Conservation (phyloP, 1,284 basidiomycete genomes). For the Fistulina hepatica region DNA sequence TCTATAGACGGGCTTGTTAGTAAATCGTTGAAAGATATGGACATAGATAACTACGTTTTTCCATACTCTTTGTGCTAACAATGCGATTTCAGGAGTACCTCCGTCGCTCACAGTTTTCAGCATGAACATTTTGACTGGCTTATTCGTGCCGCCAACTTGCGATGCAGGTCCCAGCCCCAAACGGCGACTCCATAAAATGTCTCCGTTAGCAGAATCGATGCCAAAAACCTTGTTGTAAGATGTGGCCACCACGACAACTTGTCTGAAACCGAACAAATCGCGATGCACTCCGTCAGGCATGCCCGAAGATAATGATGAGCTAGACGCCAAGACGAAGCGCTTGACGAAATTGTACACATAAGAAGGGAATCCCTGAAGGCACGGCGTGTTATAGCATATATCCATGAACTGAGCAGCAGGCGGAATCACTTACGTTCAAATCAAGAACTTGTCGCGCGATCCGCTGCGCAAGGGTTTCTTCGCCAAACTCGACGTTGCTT, state of each 20-base stretch:
- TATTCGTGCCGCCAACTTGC: constrained; percentile 39
- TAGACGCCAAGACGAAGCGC: constrained; percentile 68
- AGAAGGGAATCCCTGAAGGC: constrained; percentile 62
- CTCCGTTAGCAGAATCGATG: constrained; percentile 69
- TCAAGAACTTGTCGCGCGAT: constrained; percentile 42
- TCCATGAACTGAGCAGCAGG: background rate
- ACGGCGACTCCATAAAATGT: constrained; percentile 66
- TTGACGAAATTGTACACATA: constrained; percentile 59
- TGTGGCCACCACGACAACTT: constrained; percentile 72
- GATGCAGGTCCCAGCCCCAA: constrained; percentile 57
- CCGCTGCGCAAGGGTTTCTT: constrained; percentile 44
- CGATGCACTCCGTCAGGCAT: constrained; percentile 33
- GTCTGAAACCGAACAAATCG: constrained; percentile 83
- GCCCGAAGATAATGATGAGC: constrained; percentile 38
- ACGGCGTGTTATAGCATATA: background rate
- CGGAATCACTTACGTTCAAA: constrained; percentile 6
- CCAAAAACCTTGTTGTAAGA: constrained; percentile 71
- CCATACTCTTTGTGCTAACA: constrained; percentile 52
- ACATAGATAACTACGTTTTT: constrained; percentile 34
- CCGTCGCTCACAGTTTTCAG: constrained; percentile 37
- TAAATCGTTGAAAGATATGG: constrained; percentile 5
- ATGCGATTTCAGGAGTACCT: constrained; percentile 47
- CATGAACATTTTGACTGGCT: constrained; percentile 48
- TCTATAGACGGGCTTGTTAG: constrained; percentile 23
- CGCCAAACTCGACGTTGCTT: constrained; percentile 31